phyloP scores from a whole-genome alignment of 441 rosid species.

The Arabidopsis hybrid region DNA sequence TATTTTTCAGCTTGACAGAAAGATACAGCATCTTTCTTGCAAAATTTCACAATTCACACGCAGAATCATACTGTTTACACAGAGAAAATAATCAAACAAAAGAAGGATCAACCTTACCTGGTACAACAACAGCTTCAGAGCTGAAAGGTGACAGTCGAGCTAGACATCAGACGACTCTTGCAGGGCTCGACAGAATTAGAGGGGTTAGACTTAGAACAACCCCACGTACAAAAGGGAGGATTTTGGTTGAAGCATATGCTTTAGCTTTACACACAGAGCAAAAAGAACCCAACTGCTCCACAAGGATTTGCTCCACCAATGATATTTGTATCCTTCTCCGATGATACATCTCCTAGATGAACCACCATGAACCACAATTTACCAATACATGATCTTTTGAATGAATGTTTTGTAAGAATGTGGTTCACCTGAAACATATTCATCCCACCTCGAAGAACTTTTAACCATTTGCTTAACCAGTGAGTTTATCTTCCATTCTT shows the following conservation, averaged over 20 bases:
- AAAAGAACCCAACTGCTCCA: neutral
- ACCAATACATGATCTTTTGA: neutral
- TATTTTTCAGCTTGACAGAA: neutral
- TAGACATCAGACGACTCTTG: neutral
- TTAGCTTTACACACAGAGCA: neutral
- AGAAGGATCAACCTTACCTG: neutral
- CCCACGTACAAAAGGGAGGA: neutral
- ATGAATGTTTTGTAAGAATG: neutral
- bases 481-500: constrained; percentile 5
- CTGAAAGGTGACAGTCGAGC: neutral
- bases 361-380: constrained; percentile 2
- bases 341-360: neutral
- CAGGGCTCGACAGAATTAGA: neutral
- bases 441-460: neutral
- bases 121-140: neutral
- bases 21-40: neutral
- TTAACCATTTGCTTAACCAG: constrained; percentile 2
- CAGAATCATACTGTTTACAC: neutral
- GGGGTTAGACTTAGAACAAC: no score
- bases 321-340: neutral
- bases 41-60: neutral
- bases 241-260: neutral
- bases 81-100: neutral
- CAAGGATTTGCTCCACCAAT: neutral
- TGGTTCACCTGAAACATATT: constrained; percentile 14